These are phyloP conservation scores for Globisporangium uncinulatum DNA, from an alignment of 352 stramenopile species.

Conservation along the genomic window DNA sequence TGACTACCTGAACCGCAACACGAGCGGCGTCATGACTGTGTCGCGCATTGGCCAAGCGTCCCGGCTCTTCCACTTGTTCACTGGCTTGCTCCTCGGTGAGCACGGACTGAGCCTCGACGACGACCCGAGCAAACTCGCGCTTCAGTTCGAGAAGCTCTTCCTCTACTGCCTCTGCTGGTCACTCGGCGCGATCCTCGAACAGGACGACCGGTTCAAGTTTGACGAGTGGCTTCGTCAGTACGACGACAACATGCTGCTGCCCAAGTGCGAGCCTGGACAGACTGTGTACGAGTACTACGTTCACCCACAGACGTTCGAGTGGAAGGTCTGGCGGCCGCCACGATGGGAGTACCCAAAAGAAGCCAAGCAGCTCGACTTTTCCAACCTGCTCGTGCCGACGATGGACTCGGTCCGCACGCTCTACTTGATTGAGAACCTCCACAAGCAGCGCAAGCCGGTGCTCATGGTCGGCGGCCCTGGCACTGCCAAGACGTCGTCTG, in stretches of 20 bases:
- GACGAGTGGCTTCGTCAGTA: constrained; percentile 93
- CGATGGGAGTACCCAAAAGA: constrained; percentile 95
- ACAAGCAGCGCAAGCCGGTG: constrained; percentile 93
- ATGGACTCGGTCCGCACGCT: constrained; percentile 97
- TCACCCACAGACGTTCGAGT: constrained; percentile 89
- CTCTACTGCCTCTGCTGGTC: constrained; percentile 97
- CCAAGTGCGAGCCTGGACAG: constrained; percentile 84
- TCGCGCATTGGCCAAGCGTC: constrained; percentile 88
- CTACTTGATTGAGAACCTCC: constrained; percentile 89
- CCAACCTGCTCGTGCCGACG: constrained; percentile 96
- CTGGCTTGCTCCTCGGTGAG: constrained; percentile 86
- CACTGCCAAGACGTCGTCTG: constrained; percentile 97
- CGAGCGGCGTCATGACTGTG: constrained; percentile 90
- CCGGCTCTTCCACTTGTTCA: constrained; percentile 85
- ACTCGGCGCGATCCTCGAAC: constrained; percentile 93
- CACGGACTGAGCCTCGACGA: constrained; percentile 63
- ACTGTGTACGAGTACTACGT: constrained; percentile 95
- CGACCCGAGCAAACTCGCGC: constrained; percentile 55
- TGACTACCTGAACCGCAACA: constrained; percentile 94
- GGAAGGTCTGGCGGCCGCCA: constrained; percentile 93
- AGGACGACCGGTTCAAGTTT: constrained; percentile 95
- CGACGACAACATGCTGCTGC: constrained; percentile 89
- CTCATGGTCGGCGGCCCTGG: constrained; percentile 96
- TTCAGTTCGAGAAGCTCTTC: constrained; percentile 94
- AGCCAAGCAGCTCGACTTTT: constrained; percentile 94